Base-by-base conservation (phyloP, 2,329 filamentous ascomycete species). In the Trichoderma guizhouense region DNA sequence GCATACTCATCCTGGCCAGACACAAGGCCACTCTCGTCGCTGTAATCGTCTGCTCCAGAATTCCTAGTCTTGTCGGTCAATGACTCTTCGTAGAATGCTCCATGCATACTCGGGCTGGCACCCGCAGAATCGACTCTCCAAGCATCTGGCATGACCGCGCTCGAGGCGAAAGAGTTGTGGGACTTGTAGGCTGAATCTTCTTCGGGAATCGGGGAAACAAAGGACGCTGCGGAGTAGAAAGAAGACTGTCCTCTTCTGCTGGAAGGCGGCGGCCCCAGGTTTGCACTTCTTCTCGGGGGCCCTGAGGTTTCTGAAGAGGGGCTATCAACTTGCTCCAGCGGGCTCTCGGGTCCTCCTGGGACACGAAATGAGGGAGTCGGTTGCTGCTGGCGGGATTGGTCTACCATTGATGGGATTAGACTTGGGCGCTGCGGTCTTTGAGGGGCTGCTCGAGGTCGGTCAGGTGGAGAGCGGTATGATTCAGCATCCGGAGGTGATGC, bases 171-270 rank as follows among this genome's bases (percentile, higher is more conserved):
- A 0, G 92, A 93, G 32, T 85, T 85, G 77, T 89, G 87, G 0
- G 89, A 89, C 69, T 85, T 83, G 4, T 86, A 83, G 28, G 86
- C 84, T 0, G 88, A 85, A 74, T 86, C 88, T 78, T 94, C 92
- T 79, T 94, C 92, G 0, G 90, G 91, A 68, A 95, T 94, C 0
- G 92, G 92, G 0, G 92, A 92, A 30, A 94, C 91, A 72, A 86
- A 91, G 0, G 91, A 92, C 14, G 85, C 82, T 74, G 86, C 88
- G 3, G 91, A 92, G 76, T 92, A 91, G 73, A 90, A 91, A 0
- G 89, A 90, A 0, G 89, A 91, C 32, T 85, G 86, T 1, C 89
- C 89, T 75, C 89, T 83, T 75, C 89, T 84, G 4, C 88, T 84
- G 14, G 86, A 88, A 3, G 89, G 89, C 0, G 89, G 89, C 21